These are phyloP conservation scores for Irineochytrium annulatum DNA, from an alignment of 192 early-diverging fungal genomes.

Conservation along the genomic window DNA sequence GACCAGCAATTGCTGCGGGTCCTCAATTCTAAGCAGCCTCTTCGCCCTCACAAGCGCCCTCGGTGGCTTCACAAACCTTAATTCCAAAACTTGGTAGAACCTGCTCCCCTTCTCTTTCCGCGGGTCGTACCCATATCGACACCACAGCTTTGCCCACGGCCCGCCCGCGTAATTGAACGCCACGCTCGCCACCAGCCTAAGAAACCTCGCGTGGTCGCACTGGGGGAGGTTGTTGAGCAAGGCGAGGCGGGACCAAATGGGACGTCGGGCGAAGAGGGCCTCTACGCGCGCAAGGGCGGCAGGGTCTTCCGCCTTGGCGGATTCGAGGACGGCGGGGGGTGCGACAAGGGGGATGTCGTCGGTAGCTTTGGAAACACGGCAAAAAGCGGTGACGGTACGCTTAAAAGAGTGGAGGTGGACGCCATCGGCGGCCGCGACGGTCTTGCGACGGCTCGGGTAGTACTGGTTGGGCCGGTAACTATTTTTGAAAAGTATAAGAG, in stretches of 20 bases:
- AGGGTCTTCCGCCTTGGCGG: neutral
- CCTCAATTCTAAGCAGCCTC: conserved; percentile 25
- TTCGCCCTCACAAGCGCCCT: conserved; percentile 22
- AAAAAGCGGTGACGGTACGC: neutral
- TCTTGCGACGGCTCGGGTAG: neutral
- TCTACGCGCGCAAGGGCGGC: conserved; percentile 10
- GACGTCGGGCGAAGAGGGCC: conserved; percentile 20
- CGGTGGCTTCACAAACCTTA: conserved; percentile 29
- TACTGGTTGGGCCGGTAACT: neutral
- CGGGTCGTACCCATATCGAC: conserved; percentile 42
- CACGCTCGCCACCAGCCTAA: conserved; percentile 13
- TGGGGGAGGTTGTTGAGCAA: conserved; percentile 23
- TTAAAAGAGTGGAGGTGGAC: neutral
- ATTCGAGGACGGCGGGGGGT: conserved; percentile 11
- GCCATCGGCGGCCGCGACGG: neutral
- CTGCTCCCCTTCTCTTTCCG: conserved; percentile 24
- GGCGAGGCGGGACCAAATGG: conserved; percentile 35
- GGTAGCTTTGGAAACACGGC: neutral
- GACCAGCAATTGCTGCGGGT: conserved; percentile 9
- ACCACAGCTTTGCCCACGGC: conserved; percentile 39
- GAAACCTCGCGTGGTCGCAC: conserved; percentile 7
- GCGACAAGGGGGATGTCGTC: neutral
- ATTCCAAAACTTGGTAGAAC: conserved; percentile 30
- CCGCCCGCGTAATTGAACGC: conserved; percentile 28
- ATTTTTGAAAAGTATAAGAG: conserved; percentile 4